A percentile compares a stretch with the other conserved stretches of the same genome.
Conservation (phyloP, 208 protist genomes). For the Porcisia deanei region DNA sequence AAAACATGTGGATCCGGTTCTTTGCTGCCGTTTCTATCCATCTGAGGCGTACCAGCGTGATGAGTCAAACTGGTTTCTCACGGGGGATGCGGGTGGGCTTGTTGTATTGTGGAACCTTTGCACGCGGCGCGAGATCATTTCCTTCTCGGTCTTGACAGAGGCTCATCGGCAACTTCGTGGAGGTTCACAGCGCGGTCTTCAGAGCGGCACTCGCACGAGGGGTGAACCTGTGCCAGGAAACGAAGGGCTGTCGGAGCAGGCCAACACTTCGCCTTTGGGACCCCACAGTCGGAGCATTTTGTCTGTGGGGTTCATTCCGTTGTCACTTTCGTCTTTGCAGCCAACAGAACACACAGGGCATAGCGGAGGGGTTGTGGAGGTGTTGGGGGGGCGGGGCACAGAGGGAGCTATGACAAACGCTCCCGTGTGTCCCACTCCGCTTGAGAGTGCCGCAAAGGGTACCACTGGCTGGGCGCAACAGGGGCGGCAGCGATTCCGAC, state of each 20-base stretch:
- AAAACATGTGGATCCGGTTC: conserved; percentile 53
- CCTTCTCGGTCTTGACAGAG: conserved; percentile 36
- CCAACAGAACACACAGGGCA: neutral
- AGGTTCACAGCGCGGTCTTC: neutral
- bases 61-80: conserved; percentile 55
- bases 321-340: neutral
- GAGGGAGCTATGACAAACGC: neutral
- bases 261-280: neutral
- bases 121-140: conserved; percentile 43
- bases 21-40: conserved; percentile 61
- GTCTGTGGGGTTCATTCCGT: conserved; percentile 30
- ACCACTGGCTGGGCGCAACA: conserved; percentile 3
- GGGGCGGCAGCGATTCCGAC: conserved; percentile 33
- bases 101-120: conserved; percentile 75
- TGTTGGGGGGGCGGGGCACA: neutral
- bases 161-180: conserved; percentile 9
- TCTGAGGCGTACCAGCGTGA: conserved; percentile 11
- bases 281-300: conserved; percentile 25
- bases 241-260: neutral
- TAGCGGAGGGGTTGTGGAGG: neutral
- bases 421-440: neutral
- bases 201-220: neutral
- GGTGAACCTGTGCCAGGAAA: neutral
- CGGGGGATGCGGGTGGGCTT: conserved; percentile 63
- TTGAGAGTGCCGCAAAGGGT: neutral